These are phyloP conservation scores for Phytopythium oedochilum DNA, from an alignment of 352 stramenopile species.

Conservation along the genomic window DNA sequence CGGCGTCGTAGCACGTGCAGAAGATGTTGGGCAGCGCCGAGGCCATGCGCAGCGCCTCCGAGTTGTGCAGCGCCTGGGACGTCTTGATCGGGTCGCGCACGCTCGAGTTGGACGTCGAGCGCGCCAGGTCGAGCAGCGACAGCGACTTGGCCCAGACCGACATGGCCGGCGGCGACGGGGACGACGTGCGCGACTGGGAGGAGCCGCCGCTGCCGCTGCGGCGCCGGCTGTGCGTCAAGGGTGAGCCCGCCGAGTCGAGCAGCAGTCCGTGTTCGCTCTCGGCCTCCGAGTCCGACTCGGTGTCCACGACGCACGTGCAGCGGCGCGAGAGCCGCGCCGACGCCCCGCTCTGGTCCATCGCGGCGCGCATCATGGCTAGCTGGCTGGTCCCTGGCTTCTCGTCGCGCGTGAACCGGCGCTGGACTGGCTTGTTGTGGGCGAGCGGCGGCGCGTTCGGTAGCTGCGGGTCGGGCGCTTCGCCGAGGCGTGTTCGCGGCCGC, in stretches of 20 bases:
- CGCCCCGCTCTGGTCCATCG: background rate
- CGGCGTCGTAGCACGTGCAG: conserved; percentile 69
- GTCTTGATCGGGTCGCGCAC: conserved; percentile 52
- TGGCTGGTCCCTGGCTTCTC: too few species aligned
- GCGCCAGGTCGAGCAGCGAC: conserved; percentile 26
- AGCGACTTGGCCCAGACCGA: conserved; percentile 19
- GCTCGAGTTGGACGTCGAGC: conserved; percentile 20
- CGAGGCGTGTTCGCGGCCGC: too few species aligned
- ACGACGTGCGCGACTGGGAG: background rate
- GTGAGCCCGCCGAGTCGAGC: background rate
- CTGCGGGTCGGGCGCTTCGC: too few species aligned
- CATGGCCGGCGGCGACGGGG: conserved; percentile 3
- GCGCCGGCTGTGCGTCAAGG: background rate
- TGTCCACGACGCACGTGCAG: conserved; percentile 70
- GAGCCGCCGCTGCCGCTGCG: conserved; percentile 6
- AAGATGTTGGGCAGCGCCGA: conserved; percentile 67
- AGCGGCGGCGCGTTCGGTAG: background rate
- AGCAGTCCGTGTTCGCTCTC: conserved; percentile 25
- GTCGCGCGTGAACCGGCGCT: background rate
- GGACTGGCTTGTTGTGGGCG: background rate
- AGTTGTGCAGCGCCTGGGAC: conserved; percentile 71
- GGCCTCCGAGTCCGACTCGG: conserved; percentile 66
- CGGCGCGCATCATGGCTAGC: background rate
- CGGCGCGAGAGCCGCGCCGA: conserved; percentile 30
- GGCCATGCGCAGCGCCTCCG: conserved; percentile 55